phyloP scores from a whole-genome alignment of 352 stramenopile genomes.

The Globisporangium nagaii region DNA sequence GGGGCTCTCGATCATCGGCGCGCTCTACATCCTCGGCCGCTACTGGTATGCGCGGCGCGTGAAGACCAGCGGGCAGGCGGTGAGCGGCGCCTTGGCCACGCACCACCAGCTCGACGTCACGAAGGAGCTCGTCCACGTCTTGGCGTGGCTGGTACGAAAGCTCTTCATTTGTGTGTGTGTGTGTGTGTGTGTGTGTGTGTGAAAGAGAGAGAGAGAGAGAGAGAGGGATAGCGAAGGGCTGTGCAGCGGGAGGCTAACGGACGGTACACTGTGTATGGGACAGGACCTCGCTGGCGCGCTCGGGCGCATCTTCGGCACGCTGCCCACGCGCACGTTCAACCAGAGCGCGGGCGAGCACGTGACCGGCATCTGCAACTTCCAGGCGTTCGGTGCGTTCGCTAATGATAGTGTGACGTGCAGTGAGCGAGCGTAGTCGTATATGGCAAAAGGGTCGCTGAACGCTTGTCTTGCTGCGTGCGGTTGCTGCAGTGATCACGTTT shows the following conservation, averaged over 20 bases:
- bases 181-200: too few relatives aligned
- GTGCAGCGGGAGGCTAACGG: too few relatives aligned
- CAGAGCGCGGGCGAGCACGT: conserved; percentile 45
- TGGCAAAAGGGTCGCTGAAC: background rate
- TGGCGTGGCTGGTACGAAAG: conserved; percentile 75
- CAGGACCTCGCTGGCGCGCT: conserved; percentile 70
- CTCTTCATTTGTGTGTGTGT: too few relatives aligned
- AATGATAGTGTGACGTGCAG: too few relatives aligned
- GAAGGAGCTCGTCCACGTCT: conserved; percentile 83
- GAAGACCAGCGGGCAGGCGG: conserved; percentile 24
- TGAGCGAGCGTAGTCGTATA: too few relatives aligned
- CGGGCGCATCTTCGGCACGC: conserved; percentile 60
- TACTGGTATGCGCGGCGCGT: conserved; percentile 70
- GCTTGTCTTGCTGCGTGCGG: background rate
- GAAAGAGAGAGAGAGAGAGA: too few relatives aligned
- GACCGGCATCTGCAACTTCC: conserved; percentile 57
- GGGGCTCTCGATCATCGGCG: conserved; percentile 70
- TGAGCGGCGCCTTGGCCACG: conserved; percentile 6
- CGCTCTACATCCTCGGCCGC: conserved; percentile 77
- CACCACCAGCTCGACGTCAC: conserved; percentile 72
- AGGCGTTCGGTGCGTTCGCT: conserved; percentile 64
- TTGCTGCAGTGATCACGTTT: conserved; percentile 62
- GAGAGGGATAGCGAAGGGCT: too few relatives aligned
- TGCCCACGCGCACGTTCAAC: conserved; percentile 66
- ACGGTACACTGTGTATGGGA: too few relatives aligned